These are phyloP conservation scores for Isatis tinctoria DNA, from an alignment of 345 rosid species.

Conservation along the genomic window DNA sequence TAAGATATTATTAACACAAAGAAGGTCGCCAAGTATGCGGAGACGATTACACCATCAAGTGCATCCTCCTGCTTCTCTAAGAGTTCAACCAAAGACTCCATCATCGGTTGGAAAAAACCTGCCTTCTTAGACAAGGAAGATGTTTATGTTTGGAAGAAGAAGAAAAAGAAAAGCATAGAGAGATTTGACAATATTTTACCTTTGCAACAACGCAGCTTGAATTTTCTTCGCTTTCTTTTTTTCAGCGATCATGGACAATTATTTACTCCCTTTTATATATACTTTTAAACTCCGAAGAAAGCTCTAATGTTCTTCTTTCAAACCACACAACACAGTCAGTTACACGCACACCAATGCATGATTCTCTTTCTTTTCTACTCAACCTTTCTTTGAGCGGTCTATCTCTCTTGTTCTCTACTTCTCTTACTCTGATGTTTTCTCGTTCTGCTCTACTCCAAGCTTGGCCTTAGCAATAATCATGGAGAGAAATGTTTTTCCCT, in stretches of 20 bases:
- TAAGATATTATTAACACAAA: not conserved
- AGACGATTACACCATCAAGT: not conserved
- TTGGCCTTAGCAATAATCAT: conserved; percentile 59
- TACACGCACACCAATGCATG: too few species aligned
- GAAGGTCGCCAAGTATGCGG: too few species aligned
- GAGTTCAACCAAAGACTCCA: not conserved
- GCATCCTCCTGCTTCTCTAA: not conserved
- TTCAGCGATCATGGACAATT: too few species aligned
- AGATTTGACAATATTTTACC: too few species aligned
- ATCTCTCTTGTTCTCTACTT: conserved; percentile 53
- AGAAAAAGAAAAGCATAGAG: too few species aligned
- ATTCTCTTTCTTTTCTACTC: too few species aligned
- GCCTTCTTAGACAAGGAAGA: not conserved
- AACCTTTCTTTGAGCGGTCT: conserved; percentile 49
- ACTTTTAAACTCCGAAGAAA: too few species aligned
- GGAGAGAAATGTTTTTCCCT: conserved; percentile 39
- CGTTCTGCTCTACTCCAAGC: conserved; percentile 52
- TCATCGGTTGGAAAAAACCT: not conserved
- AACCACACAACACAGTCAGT: too few species aligned
- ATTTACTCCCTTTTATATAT: too few species aligned
- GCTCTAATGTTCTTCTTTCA: too few species aligned
- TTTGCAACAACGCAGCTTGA: too few species aligned
- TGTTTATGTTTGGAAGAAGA: not conserved
- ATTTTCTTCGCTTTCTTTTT: too few species aligned
- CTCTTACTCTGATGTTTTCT: conserved; percentile 63